These are phyloP conservation scores for Citrus mangshanensis DNA, from an alignment of 345 rosid species.

Conservation along the genomic window DNA sequence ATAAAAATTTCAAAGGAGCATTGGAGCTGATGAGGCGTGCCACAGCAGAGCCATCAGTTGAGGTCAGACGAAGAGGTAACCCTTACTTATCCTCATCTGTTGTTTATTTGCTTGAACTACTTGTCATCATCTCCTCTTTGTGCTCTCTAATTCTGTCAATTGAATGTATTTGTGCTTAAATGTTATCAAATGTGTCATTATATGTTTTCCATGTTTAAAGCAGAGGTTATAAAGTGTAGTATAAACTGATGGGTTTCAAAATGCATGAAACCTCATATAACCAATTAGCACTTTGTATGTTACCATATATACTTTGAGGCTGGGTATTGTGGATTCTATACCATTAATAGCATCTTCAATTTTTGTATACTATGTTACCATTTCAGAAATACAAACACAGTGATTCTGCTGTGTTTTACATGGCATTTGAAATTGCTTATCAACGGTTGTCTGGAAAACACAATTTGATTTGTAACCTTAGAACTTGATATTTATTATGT, in stretches of 20 bases:
- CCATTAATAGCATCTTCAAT: neutral
- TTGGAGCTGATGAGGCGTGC: conserved; percentile 90
- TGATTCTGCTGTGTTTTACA: neutral
- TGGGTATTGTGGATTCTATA: neutral
- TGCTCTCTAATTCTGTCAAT: neutral
- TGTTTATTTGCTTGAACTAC: neutral
- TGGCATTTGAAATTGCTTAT: neutral
- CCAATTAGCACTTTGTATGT: neutral
- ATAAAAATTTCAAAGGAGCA: conserved; percentile 82
- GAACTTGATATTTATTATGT: neutral
- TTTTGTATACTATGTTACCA: neutral
- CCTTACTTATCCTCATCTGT: neutral
- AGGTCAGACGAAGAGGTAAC: conserved; percentile 85
- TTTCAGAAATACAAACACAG: neutral
- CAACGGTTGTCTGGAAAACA: neutral
- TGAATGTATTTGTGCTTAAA: neutral
- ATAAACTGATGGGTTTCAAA: neutral
- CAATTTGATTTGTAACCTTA: neutral
- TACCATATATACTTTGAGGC: neutral
- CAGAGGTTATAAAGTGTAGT: neutral
- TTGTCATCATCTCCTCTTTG: neutral
- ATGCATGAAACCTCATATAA: neutral
- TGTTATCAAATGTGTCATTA: neutral
- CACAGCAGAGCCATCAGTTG: conserved; percentile 94
- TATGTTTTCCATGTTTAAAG: neutral